Conservation (phyloP, 2,329 filamentous ascomycete genomes). For the Aspergillus glaucus region DNA sequence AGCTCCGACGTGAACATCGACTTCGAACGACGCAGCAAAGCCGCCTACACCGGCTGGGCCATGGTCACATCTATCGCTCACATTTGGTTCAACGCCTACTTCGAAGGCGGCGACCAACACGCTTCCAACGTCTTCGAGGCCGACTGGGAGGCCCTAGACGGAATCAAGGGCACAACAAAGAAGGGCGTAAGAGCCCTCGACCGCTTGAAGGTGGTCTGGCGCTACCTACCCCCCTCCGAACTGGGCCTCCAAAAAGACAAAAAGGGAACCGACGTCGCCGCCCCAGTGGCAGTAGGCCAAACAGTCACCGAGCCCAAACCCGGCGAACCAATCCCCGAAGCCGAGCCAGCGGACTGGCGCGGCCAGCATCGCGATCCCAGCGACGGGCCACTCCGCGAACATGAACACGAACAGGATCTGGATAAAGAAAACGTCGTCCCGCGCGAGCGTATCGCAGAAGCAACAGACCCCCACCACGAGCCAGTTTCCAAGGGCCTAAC, state of each 20-base stretch:
- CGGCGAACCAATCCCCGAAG: constrained; percentile 65
- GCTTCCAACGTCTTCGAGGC: constrained; percentile 66
- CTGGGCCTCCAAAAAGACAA: constrained; percentile 12
- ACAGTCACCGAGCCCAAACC: constrained; percentile 60
- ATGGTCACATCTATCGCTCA: constrained; percentile 92
- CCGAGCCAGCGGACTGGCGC: constrained; percentile 67
- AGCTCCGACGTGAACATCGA: constrained; percentile 86
- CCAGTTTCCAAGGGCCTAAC: constrained; percentile 2
- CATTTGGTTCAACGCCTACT: constrained; percentile 94
- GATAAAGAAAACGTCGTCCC: constrained; percentile 6
- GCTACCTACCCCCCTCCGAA: constrained; percentile 32
- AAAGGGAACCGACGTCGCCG: constrained; percentile 13
- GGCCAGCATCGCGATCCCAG: constrained; percentile 46
- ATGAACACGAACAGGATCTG: background rate
- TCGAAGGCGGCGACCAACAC: constrained; percentile 71
- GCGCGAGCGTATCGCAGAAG: background rate
- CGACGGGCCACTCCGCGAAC: constrained; percentile 11
- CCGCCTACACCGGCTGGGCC: constrained; percentile 68
- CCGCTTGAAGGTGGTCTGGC: constrained; percentile 79
- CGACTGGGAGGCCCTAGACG: constrained; percentile 78
- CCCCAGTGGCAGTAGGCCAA: constrained; percentile 17
- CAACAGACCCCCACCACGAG: constrained; percentile 1
- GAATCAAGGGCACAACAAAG: constrained; percentile 79
- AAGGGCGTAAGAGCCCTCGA: constrained; percentile 82
- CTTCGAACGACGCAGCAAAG: constrained; percentile 77